Base-by-base conservation (phyloP, 1,284 basidiomycete species). In the Malassezia arunalokei region DNA sequence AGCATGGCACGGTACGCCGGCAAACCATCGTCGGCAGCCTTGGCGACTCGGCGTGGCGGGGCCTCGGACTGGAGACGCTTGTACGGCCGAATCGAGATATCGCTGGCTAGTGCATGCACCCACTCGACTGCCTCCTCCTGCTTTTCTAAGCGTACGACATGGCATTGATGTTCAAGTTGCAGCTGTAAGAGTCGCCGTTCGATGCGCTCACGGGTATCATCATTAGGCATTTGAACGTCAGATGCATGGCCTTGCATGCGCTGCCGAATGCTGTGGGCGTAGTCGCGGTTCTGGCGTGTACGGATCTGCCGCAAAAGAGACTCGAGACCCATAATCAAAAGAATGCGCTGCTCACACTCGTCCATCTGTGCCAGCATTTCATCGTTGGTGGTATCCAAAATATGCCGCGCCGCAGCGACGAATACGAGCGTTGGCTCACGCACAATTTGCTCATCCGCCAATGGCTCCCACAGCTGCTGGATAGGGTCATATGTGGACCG, bases 61-160 rank as follows among this genome's bases (percentile, higher is more conserved):
- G 15, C 11, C 5, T 24, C n/a, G 12, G 9, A 11, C 11, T 32
- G 15, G 1, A 40, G 27, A 15, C 20, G 40, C 38, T 42, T 54
- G 30, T 55, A 55, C 8, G 53, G 53, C 8, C 53, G 53, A 28
- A 55, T 38, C 8, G 53, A 49, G 7, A 55, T 41, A 17, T 55
- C 53, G 28, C 53, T 40, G 1, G 48, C 43, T 24, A 55, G 49
- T 1, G 53, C 38, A 39, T 50, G 40, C 6, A 55, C 41, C 37
- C 47, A 50, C 4, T 47, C 43, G 5, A 33, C 41, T 8, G 35
- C 43, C 9, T 55, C 53, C 3, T 40, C 15, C 3, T 20, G 8
- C 12, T 24, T 27, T 1, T 28, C 29, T 3, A 41, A 8, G 9
- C 47, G 46, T 5, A 55, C 29, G 5, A 55, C 32, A 38, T 55